phyloP scores from a whole-genome alignment of 2,329 filamentous ascomycete species.

The Colletotrichum euphorbiae region DNA sequence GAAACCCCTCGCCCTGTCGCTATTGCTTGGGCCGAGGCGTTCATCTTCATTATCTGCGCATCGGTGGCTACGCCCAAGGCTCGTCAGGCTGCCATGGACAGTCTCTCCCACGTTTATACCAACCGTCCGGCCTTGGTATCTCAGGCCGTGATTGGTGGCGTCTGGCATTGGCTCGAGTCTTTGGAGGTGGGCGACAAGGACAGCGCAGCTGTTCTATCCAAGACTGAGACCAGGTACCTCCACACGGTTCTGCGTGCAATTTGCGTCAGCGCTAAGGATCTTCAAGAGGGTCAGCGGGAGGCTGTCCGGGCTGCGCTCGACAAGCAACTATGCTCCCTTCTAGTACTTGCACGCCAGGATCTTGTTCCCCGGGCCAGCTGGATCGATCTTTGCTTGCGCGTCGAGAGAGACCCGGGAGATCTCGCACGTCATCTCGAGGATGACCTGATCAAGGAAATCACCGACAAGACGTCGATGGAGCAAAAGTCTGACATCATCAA shows the following conservation, averaged over 20 bases:
- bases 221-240: constrained; percentile 73
- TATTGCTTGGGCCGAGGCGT: constrained; percentile 83
- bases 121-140: constrained; percentile 69
- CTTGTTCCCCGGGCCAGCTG: constrained; percentile 83
- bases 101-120: constrained; percentile 74
- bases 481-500: constrained; percentile 64
- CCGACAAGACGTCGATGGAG: constrained; percentile 58
- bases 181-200: constrained; percentile 82
- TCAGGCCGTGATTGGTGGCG: constrained; percentile 72
- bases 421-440: constrained; percentile 75
- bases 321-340: constrained; percentile 78
- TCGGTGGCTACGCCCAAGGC: constrained; percentile 69
- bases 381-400: constrained; percentile 88
- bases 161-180: constrained; percentile 84
- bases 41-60: constrained; percentile 82
- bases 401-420: constrained; percentile 83
- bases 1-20: constrained; percentile 62
- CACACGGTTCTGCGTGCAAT: constrained; percentile 71
- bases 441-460: constrained; percentile 76
- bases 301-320: constrained; percentile 50
- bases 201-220: constrained; percentile 73
- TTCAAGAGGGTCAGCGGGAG: constrained; percentile 60
- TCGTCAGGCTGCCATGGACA: constrained; percentile 70
- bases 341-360: constrained; percentile 82
- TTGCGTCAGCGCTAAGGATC: constrained; percentile 67